These are phyloP conservation scores for Arachnomyces sp. DNA, from an alignment of 2,329 filamentous ascomycete genomes.

Conservation along the genomic window DNA sequence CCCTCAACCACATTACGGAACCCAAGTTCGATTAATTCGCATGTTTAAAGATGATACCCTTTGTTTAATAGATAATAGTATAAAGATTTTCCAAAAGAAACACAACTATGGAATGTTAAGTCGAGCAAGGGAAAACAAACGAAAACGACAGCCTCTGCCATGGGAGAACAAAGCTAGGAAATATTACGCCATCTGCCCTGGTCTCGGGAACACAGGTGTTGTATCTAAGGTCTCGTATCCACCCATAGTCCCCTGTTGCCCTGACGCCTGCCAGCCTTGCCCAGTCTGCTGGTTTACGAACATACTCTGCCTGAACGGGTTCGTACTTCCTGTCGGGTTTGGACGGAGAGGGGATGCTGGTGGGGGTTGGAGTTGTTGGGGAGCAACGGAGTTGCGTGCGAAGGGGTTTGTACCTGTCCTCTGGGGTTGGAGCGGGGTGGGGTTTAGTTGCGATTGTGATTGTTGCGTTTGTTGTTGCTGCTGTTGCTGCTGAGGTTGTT, in stretches of 20 bases:
- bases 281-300: slow-evolving; percentile 87
- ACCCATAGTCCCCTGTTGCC: slow-evolving; percentile 68
- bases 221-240: slow-evolving; percentile 66
- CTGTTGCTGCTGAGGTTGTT: slow-evolving; percentile 38
- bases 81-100: too few relatives aligned
- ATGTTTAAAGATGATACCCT: too few relatives aligned
- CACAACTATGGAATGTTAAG: too few relatives aligned
- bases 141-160: too few relatives aligned
- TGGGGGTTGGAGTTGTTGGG: slow-evolving; percentile 27
- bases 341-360: slow-evolving; percentile 49
- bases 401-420: slow-evolving; percentile 68
- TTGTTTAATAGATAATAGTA: too few relatives aligned
- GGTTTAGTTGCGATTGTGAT: slow-evolving; percentile 12
- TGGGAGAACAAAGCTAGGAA: too few relatives aligned
- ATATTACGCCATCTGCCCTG: slow-evolving; percentile 40
- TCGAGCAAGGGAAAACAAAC: too few relatives aligned
- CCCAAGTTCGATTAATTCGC: too few relatives aligned
- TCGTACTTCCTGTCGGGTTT: slow-evolving; percentile 80
- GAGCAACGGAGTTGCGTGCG: slow-evolving; percentile 45
- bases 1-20: too few relatives aligned
- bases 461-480: slow-evolving; percentile 32
- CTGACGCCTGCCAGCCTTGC: slow-evolving; percentile 73
- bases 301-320: slow-evolving; percentile 84
- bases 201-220: slow-evolving; percentile 76
- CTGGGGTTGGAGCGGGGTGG: slow-evolving; percentile 44